Conservation (phyloP, 179 eudicot genomes). For the Beta corolliflora region DNA sequence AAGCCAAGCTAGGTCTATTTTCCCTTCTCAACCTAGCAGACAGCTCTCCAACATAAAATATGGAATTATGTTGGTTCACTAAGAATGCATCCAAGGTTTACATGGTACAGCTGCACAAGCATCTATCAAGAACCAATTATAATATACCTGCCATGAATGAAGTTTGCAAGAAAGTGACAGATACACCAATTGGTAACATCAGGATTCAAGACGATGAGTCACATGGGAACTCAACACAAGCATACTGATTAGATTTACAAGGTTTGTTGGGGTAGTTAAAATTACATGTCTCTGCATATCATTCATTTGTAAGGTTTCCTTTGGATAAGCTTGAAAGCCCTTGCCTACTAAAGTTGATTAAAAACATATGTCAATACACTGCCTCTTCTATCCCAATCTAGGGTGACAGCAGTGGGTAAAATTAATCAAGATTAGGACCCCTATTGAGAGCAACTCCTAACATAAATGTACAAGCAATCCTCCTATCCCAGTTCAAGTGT, state of each 20-base stretch:
- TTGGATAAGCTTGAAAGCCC: background rate
- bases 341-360: background rate
- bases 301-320: too few relatives aligned
- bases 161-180: background rate
- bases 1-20: background rate
- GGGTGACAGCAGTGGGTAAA: background rate
- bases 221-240: conserved; percentile 1
- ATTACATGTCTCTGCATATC: too few relatives aligned
- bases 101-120: background rate
- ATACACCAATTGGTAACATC: background rate
- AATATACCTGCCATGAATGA: background rate
- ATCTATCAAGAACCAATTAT: background rate
- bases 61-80: background rate
- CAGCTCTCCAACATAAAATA: background rate
- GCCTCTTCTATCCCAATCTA: background rate
- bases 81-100: background rate
- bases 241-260: background rate
- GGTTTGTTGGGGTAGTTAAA: background rate
- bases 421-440: background rate
- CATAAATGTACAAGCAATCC: background rate
- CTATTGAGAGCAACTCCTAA: background rate
- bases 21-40: background rate
- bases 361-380: background rate
- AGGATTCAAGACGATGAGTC: background rate
- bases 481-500: background rate